These are phyloP conservation scores for Cubamyces sp. DNA, from an alignment of 768 basidiomycete species.

Conservation along the genomic window DNA sequence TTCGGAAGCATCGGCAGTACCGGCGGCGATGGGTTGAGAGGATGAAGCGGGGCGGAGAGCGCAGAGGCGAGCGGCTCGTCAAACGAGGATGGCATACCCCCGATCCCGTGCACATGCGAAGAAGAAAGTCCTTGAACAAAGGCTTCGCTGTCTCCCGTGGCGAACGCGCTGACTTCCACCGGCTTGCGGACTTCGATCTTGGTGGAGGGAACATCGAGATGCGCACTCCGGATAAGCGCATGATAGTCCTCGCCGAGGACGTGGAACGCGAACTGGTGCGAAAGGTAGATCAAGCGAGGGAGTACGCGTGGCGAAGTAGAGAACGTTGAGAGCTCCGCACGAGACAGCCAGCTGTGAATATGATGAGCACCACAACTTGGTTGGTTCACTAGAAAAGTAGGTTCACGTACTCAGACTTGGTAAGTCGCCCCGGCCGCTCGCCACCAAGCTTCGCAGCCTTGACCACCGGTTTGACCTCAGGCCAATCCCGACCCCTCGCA, in stretches of 20 bases:
- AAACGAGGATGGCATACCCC: constrained; percentile 59
- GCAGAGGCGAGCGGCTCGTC: constrained; percentile 82
- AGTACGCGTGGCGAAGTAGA: constrained; percentile 61
- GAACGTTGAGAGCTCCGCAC: constrained; percentile 82
- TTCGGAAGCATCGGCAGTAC: constrained; percentile 85
- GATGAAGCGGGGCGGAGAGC: constrained; percentile 63
- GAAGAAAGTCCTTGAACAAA: constrained; percentile 58
- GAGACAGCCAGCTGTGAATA: constrained; percentile 62
- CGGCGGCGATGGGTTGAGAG: constrained; percentile 41
- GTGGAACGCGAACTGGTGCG: constrained; percentile 84
- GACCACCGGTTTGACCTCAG: constrained; percentile 50
- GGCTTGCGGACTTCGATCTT: constrained; percentile 75
- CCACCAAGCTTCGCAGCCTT: constrained; percentile 1
- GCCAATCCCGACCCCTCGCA: constrained; percentile 53
- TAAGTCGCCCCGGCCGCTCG: constrained; percentile 7
- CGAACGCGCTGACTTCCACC: constrained; percentile 65
- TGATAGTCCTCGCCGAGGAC: constrained; percentile 79
- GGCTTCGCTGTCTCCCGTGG: constrained; percentile 44
- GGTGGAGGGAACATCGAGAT: constrained; percentile 56
- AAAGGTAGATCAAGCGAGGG: constrained; percentile 79
- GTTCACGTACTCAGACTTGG: constrained; percentile 41
- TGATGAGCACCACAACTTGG: constrained; percentile 18
- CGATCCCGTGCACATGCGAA: constrained; percentile 39
- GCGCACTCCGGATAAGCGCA: constrained; percentile 68
- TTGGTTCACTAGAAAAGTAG: neutral